Conservation (phyloP, 2,329 filamentous ascomycete genomes). For the Emydomyces testavorans region DNA sequence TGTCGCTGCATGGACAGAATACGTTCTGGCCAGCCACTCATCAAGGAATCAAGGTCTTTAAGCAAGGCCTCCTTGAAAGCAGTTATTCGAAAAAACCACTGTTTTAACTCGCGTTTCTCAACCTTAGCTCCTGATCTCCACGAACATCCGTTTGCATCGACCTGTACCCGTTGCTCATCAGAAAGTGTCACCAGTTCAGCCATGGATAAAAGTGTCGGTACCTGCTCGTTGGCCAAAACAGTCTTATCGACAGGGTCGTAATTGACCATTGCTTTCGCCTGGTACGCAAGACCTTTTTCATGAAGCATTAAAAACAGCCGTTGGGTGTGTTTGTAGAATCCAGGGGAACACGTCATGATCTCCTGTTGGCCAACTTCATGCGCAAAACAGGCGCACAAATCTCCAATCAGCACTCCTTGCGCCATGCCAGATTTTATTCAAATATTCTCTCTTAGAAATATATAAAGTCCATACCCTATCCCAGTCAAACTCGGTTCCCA, state of each 20-base stretch:
- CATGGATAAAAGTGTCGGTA: conserved; percentile 13
- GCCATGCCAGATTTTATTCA: not conserved
- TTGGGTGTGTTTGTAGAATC: conserved; percentile 84
- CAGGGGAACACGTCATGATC: conserved; percentile 69
- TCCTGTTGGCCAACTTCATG: conserved; percentile 45
- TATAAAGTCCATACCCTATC: conserved; percentile 47
- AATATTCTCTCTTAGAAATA: not conserved
- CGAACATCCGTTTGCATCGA: conserved; percentile 72
- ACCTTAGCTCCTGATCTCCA: conserved; percentile 82
- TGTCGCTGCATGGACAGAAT: conserved; percentile 75
- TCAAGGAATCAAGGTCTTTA: conserved; percentile 56
- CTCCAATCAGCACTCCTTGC: conserved; percentile 4
- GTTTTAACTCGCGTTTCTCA: conserved; percentile 64
- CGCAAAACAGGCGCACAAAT: conserved; percentile 3
- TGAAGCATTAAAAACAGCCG: conserved; percentile 69
- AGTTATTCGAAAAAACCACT: conserved; percentile 85
- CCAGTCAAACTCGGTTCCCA: conserved; percentile 81
- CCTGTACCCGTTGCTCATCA: conserved; percentile 28
- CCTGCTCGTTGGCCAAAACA: conserved; percentile 80
- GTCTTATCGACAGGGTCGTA: conserved; percentile 85
- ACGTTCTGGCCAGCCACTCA: conserved; percentile 65
- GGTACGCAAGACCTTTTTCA: conserved; percentile 65
- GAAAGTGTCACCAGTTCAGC: conserved; percentile 2
- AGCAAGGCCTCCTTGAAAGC: conserved; percentile 62
- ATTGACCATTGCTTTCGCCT: conserved; percentile 73